Base-by-base conservation (phyloP, 169 alveolate species). In the Eimeria maxima region DNA sequence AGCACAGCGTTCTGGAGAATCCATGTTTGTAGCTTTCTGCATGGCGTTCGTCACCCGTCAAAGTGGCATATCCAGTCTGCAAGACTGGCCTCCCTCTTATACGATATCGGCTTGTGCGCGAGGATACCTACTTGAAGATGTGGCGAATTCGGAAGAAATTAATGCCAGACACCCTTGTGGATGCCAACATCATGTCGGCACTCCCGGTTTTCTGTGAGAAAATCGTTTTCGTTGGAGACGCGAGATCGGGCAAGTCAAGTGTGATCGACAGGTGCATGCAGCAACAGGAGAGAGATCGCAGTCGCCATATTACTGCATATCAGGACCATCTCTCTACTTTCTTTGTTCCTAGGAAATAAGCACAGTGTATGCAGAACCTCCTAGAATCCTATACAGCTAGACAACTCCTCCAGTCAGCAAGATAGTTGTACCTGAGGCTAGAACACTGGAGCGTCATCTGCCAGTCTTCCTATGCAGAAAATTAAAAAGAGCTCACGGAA, bases 171-270 rank as follows among this genome's bases (percentile, higher is more conserved):
- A 53, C 73, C 16, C 44, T 83, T 18, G 53, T 53, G 44, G 91
- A 83, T 27, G 73, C 69, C 91, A 47, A 20, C 91, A 38, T 83
- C 20, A 83, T 83, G 91, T 24, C 69, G 74, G 91, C 91, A 18
- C 38, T 83, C 76, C 91, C 91, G 20, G 91, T 53, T 27, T 83
- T 83, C 50, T 65, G 60, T 47, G 57, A 83, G 91, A 83, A 83
- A 53, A 83, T 83, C 11, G 91, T 83, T 14, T 29, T 83, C 18
- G 73, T 83, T n/a, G 91, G 91, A n/a, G 91, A 83, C 91, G 67
- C 91, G 50, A 22, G 38, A 38, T 83, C 91, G 18, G 91, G 91
- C 91, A 83, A 83, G 91, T 27, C 91, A n/a, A 83, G 91, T 27
- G 60, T 83, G 5, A 47, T 83, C 11, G 73, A 83, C 91, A 83